phyloP scores from a whole-genome alignment of 2,329 filamentous ascomycete genomes.

The Verticillium dahliae region DNA sequence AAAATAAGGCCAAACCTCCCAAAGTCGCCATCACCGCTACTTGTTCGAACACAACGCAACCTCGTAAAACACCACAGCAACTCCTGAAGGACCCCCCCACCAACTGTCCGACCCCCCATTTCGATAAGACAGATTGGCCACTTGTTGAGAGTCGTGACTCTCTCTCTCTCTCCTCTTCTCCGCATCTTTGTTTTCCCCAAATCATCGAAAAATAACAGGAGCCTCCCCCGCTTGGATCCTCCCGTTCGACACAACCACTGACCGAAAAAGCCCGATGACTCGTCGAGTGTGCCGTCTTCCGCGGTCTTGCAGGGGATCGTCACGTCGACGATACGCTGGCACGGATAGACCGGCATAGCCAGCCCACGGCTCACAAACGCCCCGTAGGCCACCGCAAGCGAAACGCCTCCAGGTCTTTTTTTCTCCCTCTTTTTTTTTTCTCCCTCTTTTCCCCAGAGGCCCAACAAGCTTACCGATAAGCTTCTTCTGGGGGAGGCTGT shows the following conservation, averaged over 20 bases:
- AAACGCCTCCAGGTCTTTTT: too few relatives aligned
- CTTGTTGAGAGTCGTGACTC: neutral
- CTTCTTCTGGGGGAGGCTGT: neutral
- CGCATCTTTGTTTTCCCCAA: neutral
- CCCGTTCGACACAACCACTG: neutral
- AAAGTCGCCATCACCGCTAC: neutral
- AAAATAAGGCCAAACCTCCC: neutral
- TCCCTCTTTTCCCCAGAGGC: neutral
- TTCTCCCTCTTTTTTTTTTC: too few relatives aligned
- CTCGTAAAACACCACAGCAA: too few relatives aligned
- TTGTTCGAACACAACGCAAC: neutral
- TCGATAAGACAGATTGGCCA: neutral
- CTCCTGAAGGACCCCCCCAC: too few relatives aligned
- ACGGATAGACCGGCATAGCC: neutral
- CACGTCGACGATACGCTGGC: neutral
- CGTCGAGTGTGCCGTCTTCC: neutral
- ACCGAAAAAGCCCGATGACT: neutral
- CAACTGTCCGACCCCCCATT: too few relatives aligned
- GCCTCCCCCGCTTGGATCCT: neutral
- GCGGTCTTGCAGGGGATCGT: neutral
- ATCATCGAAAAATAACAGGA: neutral
- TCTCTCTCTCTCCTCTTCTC: neutral
- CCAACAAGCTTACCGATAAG: neutral
- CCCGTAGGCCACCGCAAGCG: neutral
- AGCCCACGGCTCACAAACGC: neutral